These are phyloP conservation scores for Paracamarosporium sp. DNA, from an alignment of 2,329 filamentous ascomycete species.

Conservation along the genomic window DNA sequence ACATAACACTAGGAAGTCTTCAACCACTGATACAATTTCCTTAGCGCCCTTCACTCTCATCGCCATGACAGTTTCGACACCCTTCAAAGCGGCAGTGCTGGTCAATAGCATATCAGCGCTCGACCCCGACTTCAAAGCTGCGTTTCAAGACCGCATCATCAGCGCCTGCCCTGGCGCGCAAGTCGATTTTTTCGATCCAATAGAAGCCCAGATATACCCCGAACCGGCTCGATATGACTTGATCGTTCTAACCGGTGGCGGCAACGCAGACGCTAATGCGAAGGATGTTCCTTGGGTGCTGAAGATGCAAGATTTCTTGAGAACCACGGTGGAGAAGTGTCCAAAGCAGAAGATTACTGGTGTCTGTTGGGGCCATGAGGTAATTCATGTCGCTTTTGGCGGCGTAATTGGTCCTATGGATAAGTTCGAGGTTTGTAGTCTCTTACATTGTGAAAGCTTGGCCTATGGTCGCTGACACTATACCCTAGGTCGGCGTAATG, in stretches of 20 bases:
- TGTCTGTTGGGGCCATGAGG: constrained; percentile 5
- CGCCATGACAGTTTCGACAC: constrained; percentile 1
- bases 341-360: constrained; percentile 6
- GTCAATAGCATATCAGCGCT: constrained; percentile 6
- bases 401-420: background rate
- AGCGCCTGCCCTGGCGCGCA: background rate
- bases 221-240: background rate
- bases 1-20: no score
- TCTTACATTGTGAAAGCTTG: background rate
- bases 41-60: no score
- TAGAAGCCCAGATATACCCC: constrained; percentile 7
- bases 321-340: constrained; percentile 1
- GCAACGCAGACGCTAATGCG: constrained; percentile 2
- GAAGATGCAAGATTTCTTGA: constrained; percentile 7
- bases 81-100: constrained; percentile 6
- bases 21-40: no score
- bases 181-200: constrained; percentile 9
- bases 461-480: background rate
- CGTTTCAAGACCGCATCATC: constrained; percentile 1
- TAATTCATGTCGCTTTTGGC: constrained; percentile 8
- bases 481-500: constrained; percentile 1
- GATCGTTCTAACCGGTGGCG: constrained; percentile 8
- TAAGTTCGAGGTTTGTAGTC: constrained; percentile 5
- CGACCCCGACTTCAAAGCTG: constrained; percentile 3
- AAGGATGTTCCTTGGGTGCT: constrained; percentile 6